These are phyloP conservation scores for Russula ochroleuca DNA, from an alignment of 768 basidiomycete species.

Conservation along the genomic window DNA sequence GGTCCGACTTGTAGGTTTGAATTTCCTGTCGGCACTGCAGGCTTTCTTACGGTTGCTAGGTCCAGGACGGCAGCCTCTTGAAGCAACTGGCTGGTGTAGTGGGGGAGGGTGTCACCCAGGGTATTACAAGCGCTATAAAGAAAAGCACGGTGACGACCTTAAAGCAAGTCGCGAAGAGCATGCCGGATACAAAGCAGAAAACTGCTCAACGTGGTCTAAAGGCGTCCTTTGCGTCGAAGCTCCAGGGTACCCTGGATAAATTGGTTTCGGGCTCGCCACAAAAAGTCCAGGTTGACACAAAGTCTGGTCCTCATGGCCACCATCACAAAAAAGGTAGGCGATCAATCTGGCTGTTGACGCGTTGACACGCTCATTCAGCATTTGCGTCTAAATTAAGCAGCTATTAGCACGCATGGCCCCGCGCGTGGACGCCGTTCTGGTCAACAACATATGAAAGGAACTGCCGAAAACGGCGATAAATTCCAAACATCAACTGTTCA, in stretches of 20 bases:
- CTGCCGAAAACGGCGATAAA: neutral
- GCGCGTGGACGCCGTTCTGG: neutral
- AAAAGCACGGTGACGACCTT: neutral
- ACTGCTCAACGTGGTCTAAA: neutral
- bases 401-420: neutral
- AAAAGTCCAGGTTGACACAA: slow-evolving; percentile 6
- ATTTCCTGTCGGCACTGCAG: neutral
- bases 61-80: slow-evolving; percentile 5
- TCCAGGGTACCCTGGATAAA: neutral
- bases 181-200: no score
- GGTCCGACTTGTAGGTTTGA: neutral
- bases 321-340: neutral
- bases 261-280: neutral
- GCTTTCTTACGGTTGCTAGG: neutral
- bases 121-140: slow-evolving; percentile 5
- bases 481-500: neutral
- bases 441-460: neutral
- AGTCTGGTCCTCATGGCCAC: neutral
- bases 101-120: slow-evolving; percentile 2
- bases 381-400: neutral
- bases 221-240: slow-evolving; percentile 5
- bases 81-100: slow-evolving; percentile 8
- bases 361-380: neutral
- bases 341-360: neutral
- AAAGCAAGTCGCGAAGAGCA: neutral